Percentiles rank a stretch among this genome's conserved stretches.
phyloP scores from a whole-genome alignment of 148 eudicot genomes.

The Amaranthus palmeri region DNA sequence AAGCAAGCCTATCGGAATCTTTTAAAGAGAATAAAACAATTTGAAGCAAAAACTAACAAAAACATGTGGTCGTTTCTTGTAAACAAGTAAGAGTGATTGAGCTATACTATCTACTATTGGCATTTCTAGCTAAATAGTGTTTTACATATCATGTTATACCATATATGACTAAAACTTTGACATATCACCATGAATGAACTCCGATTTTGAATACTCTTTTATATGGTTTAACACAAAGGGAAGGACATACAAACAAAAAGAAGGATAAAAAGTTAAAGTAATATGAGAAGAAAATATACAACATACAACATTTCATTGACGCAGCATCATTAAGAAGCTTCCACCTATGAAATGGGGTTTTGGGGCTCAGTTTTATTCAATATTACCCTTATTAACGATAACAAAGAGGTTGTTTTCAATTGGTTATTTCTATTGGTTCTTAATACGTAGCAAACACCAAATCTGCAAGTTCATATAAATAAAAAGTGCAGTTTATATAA shows the following conservation, averaged over 20 bases:
- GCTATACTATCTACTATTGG: constrained; percentile 12
- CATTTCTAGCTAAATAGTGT: constrained; percentile 14
- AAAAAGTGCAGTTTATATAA: neutral
- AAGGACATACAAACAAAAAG: neutral
- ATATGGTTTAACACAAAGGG: neutral
- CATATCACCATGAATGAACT: constrained; percentile 6
- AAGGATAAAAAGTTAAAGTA: too few relatives aligned
- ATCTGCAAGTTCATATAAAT: too few relatives aligned
- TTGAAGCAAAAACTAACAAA: constrained; percentile 25
- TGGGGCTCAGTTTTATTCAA: too few relatives aligned
- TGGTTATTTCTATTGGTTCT: too few relatives aligned
- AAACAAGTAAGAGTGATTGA: constrained; percentile 24
- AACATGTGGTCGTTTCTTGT: constrained; percentile 30
- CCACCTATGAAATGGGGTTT: too few relatives aligned
- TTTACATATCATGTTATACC: constrained; percentile 17
- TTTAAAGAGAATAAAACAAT: constrained; percentile 15
- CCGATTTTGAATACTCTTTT: neutral
- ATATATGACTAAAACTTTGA: constrained; percentile 24
- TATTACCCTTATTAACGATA: too few relatives aligned
- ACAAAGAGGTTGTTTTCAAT: too few relatives aligned
- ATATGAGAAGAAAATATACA: neutral
- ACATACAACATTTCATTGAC: too few relatives aligned
- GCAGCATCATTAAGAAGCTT: too few relatives aligned
- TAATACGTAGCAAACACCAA: too few relatives aligned
- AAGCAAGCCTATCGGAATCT: constrained; percentile 22